phyloP scores from a whole-genome alignment of 202 grass and related monocot species.

The Saccharum hybrid region DNA sequence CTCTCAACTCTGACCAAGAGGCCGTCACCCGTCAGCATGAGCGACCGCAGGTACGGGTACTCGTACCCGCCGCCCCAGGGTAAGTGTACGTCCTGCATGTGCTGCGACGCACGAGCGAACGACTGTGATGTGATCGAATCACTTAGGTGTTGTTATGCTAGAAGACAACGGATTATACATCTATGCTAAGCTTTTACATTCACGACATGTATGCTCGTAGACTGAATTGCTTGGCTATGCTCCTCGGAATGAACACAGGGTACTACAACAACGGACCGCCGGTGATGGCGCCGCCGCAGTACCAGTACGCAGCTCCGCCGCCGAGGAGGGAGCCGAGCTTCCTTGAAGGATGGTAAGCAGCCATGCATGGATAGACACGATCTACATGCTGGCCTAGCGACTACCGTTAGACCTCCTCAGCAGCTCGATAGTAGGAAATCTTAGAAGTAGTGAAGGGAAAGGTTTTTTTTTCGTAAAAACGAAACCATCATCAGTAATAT shows the following conservation, averaged over 20 bases:
- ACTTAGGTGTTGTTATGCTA: no score
- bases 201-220: no score
- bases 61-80: constrained; percentile 53
- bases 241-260: constrained; percentile 12
- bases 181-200: not conserved
- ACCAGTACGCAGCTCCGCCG: constrained; percentile 58
- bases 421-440: no score
- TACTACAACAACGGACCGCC: constrained; percentile 72
- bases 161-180: no score
- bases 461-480: no score
- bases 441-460: no score
- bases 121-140: no score
- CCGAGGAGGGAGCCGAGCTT: constrained; percentile 55
- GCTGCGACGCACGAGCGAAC: no score
- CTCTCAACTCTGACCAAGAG: not conserved
- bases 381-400: no score
- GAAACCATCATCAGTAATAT: no score
- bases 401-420: no score
- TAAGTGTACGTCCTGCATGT: not conserved
- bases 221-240: not conserved
- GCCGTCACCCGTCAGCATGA: not conserved
- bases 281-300: constrained; percentile 74
- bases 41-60: constrained; percentile 48
- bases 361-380: no score
- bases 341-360: constrained; percentile 65